Conservation (phyloP, 768 basidiomycete genomes). For the Xerocomus potaroensis region DNA sequence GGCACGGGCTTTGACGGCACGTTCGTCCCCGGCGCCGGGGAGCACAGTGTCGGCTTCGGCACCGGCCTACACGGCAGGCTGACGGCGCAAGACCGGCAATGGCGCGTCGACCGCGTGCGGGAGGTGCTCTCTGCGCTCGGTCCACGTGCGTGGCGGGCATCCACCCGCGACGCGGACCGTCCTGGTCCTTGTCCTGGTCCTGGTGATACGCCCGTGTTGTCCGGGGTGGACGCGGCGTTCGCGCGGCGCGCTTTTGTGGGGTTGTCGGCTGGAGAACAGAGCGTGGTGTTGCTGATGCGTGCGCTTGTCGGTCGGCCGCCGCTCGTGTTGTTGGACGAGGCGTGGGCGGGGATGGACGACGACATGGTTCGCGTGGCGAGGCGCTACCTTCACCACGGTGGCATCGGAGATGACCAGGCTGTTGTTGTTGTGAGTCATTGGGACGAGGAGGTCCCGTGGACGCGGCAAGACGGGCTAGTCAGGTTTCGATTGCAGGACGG, state of each 20-base stretch:
- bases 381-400: conserved; percentile 53
- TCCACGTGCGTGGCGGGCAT: conserved; percentile 42
- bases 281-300: conserved; percentile 77
- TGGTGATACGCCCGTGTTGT: too few species aligned
- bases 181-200: too few species aligned
- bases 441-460: conserved; percentile 91
- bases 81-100: conserved; percentile 29
- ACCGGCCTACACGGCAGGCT: conserved; percentile 36
- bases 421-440: conserved; percentile 88
- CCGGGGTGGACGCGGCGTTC: conserved; percentile 41
- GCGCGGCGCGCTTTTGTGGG: conserved; percentile 52
- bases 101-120: conserved; percentile 44
- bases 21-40: conserved; percentile 55
- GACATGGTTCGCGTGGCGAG: conserved; percentile 64
- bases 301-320: conserved; percentile 73
- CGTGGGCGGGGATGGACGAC: conserved; percentile 90
- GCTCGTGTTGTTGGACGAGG: conserved; percentile 85
- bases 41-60: conserved; percentile 44
- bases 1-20: conserved; percentile 88
- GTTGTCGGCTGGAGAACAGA: conserved; percentile 71
- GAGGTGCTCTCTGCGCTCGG: conserved; percentile 64
- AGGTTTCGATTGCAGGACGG: conserved; percentile 35
- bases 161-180: too few species aligned
- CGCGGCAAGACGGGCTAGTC: conserved; percentile 46
- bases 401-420: conserved; percentile 56